Base-by-base conservation (phyloP, 2,329 filamentous ascomycete genomes). In the Zymoseptoria brevis region DNA sequence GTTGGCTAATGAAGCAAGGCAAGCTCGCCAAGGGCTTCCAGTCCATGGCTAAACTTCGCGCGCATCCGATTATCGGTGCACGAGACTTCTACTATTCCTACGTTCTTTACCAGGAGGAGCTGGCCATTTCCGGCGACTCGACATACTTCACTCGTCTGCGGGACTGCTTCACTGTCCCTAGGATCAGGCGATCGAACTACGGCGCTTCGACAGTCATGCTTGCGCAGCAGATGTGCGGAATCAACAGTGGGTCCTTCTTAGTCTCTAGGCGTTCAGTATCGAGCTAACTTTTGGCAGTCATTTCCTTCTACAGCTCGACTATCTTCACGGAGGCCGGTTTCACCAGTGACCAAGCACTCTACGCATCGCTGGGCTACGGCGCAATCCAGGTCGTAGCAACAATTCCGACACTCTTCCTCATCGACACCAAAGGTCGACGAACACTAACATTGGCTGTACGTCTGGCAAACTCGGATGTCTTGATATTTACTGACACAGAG, bases 41-140 rank as follows among this genome's bases (percentile, higher is more conserved):
- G 3, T 80, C 80, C 4, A 80, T 83, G 73, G 66, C 67, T 13
- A 69, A 68, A 4, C 68, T 84, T 16, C 78, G 81, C 3, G 75
- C 75, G 22, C 76, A 77, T 21, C 75, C 80, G 13, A 73, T 84
- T 19, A 80, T 83, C 60, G 82, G 81, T 1, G 80, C 80, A 0
- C 73, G 81, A 45, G 81, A 84, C 61, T 76, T 80, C 63, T 84
- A 82, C 73, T 83, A 83, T 66, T 56, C 72, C 68, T 61, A 71
- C 69, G 64, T 72, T 69, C 54, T 75, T 71, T 66, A 69, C 68
- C 24, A n/a, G 66, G 41, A 73, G 68, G 59, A 74, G 67, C 41
- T 73, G 63, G 60, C 68, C 62, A 53, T 74, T 58, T 60, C 70
- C 41, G 55, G 74, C 9, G 75, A 75, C 1, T 69, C 73, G 4